phyloP scores from a whole-genome alignment of 2,329 filamentous ascomycete species.

The Exophiala bonariae region DNA sequence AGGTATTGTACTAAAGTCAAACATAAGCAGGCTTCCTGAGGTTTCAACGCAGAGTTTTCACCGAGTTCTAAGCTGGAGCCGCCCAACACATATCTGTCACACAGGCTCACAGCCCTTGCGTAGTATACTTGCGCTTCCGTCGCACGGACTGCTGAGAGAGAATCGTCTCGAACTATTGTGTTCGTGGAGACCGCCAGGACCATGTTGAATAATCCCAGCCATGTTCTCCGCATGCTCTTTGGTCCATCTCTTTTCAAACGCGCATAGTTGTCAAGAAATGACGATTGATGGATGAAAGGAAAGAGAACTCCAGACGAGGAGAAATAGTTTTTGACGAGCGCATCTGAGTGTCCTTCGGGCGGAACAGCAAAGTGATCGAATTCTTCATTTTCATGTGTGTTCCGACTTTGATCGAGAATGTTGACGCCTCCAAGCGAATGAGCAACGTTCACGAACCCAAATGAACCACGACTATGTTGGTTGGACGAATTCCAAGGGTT shows the following conservation, averaged over 20 bases:
- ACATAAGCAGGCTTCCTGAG: too few relatives aligned
- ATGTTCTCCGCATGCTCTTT: conserved; percentile 27
- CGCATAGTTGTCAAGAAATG: conserved; percentile 29
- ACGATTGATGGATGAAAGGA: conserved; percentile 28
- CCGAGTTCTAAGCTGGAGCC: conserved; percentile 30
- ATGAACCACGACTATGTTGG: not conserved
- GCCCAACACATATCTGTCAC: conserved; percentile 25
- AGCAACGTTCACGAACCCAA: not conserved
- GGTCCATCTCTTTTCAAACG: conserved; percentile 23
- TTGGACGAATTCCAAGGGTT: not conserved
- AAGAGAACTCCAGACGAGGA: conserved; percentile 28
- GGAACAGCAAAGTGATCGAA: not conserved
- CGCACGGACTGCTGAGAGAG: conserved; percentile 14
- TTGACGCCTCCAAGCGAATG: not conserved
- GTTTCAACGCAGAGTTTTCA: conserved; percentile 6
- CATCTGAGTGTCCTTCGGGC: not conserved
- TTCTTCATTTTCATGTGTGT: not conserved
- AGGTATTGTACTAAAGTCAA: not conserved
- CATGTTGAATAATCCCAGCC: conserved; percentile 33
- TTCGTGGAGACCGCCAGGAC: conserved; percentile 30
- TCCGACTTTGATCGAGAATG: not conserved
- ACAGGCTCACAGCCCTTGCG: conserved; percentile 26
- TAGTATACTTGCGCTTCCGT: conserved; percentile 27
- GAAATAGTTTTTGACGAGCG: conserved; percentile 28
- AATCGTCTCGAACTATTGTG: conserved; percentile 15